A percentile compares a stretch with the other conserved stretches of the same genome.
Evolutionary conservation across 2,329 filamentous ascomycete genomes (phyloP).

Genomic region (Biscogniauxia mediterranea): DNA sequence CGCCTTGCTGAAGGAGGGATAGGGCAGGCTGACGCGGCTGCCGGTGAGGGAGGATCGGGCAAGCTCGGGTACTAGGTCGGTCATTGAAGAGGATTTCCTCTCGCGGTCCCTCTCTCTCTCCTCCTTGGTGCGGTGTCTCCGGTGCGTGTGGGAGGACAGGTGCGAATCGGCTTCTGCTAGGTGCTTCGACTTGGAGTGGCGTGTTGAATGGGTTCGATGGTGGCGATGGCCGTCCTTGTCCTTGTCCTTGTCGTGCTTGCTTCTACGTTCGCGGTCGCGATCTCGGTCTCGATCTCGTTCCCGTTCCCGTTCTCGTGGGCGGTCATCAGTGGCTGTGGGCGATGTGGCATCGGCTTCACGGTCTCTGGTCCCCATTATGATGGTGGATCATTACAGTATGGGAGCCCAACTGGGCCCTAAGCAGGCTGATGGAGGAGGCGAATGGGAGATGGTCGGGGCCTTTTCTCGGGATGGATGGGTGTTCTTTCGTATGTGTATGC

Average conservation of each 20-base stretch:
- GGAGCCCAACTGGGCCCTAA: slow-evolving; percentile 32
- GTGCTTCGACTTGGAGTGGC: slow-evolving; percentile 28
- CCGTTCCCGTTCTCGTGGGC: slow-evolving; percentile 16
- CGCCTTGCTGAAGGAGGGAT: slow-evolving; percentile 57
- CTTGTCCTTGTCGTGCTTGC: slow-evolving; percentile 18
- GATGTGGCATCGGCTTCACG: slow-evolving; percentile 20
- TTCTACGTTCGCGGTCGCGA: slow-evolving; percentile 17
- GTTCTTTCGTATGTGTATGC: background rate
- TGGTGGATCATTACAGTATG: slow-evolving; percentile 19
- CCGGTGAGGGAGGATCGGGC: slow-evolving; percentile 21
- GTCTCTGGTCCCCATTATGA: slow-evolving; percentile 30
- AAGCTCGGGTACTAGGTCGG: slow-evolving; percentile 33
- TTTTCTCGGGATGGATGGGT: background rate
- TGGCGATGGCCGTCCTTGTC: slow-evolving; percentile 26
- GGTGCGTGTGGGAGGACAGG: slow-evolving; percentile 25
- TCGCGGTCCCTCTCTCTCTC: slow-evolving; percentile 31
- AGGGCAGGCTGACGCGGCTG: slow-evolving; percentile 34
- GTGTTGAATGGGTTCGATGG: slow-evolving; percentile 26
- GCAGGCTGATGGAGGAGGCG: slow-evolving; percentile 20
- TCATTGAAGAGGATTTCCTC: slow-evolving; percentile 32
- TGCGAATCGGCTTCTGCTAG: slow-evolving; percentile 27
- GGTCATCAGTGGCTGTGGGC: slow-evolving; percentile 22
- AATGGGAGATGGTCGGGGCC: slow-evolving; percentile 13
- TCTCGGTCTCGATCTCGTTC: background rate
- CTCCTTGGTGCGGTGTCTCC: slow-evolving; percentile 32